Evolutionary conservation across 2,329 filamentous ascomycete genomes (phyloP).

Genomic region (Diaporthe australafricana): DNA sequence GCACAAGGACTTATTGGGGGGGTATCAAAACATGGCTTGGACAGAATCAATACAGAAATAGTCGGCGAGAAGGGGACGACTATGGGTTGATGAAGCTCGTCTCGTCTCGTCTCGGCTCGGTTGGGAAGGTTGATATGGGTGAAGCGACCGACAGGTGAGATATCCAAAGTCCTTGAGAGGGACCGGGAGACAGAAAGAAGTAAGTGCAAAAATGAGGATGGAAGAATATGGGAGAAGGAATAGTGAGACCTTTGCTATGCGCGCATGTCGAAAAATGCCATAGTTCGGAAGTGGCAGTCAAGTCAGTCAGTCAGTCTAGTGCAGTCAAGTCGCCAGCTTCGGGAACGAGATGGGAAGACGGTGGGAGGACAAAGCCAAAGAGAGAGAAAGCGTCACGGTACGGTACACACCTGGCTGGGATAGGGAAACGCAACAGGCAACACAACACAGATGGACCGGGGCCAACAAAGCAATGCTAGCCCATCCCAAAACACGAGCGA

Average conservation of each 20-base stretch:
- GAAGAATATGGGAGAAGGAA: neutral
- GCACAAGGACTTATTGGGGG: slow-evolving; percentile 2
- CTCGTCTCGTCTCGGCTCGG: neutral
- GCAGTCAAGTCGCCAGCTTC: slow-evolving; percentile 10
- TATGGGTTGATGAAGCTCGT: neutral
- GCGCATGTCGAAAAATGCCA: neutral
- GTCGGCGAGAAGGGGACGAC: neutral
- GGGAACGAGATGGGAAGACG: neutral
- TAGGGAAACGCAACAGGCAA: slow-evolving; percentile 29
- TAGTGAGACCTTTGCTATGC: neutral
- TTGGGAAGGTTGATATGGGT: neutral
- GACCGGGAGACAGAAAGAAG: slow-evolving; percentile 8
- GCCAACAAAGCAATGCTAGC: slow-evolving; percentile 28
- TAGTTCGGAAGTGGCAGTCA: neutral
- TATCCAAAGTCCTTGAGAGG: slow-evolving; percentile 2
- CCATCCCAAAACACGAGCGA: slow-evolving; percentile 31
- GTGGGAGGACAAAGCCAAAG: slow-evolving; percentile 7
- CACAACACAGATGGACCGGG: slow-evolving; percentile 21
- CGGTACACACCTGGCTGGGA: neutral
- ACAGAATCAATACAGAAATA: neutral
- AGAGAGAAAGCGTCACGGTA: slow-evolving; percentile 1
- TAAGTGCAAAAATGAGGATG: slow-evolving; percentile 1
- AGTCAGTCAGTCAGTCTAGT: too few relatives aligned
- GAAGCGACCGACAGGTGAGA: slow-evolving; percentile 7
- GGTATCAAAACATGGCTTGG: slow-evolving; percentile 31